Evolutionary conservation across 306 rosid genomes (phyloP).

Genomic region (Castanopsis chinensis): DNA sequence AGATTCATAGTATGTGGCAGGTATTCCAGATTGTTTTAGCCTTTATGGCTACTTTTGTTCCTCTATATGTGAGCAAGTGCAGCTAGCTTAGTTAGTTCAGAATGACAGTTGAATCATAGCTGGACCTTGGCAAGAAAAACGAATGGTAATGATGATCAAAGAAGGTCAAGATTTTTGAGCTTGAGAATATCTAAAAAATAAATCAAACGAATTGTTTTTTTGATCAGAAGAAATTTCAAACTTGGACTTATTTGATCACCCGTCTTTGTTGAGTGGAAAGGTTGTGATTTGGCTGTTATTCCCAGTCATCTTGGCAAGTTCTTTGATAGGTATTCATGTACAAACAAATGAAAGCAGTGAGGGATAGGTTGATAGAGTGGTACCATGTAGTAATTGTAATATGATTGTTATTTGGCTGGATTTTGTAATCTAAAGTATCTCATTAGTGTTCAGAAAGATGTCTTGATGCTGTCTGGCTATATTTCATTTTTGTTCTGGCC

Average conservation of each 20-base stretch:
- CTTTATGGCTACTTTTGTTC: not conserved
- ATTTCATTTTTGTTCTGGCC: too few species aligned
- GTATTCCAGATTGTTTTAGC: not conserved
- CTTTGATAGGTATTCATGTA: not conserved
- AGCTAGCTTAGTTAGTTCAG: slow-evolving; percentile 14
- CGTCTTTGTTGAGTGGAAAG: not conserved
- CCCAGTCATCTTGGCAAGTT: slow-evolving; percentile 6
- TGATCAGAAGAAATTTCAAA: not conserved
- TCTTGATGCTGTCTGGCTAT: not conserved
- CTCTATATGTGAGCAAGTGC: not conserved
- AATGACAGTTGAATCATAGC: slow-evolving; percentile 35
- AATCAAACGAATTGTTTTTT: not conserved
- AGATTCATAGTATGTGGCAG: not conserved
- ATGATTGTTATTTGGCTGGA: not conserved
- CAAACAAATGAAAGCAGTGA: not conserved
- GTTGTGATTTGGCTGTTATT: slow-evolving; percentile 32
- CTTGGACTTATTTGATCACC: slow-evolving; percentile 36
- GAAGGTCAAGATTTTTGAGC: slow-evolving; percentile 17
- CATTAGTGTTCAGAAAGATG: not conserved
- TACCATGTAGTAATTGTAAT: slow-evolving; percentile 7
- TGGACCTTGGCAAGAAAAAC: not conserved
- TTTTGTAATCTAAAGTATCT: not conserved
- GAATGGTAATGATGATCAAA: slow-evolving; percentile 26
- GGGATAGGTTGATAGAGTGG: not conserved
- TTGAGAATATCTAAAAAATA: not conserved